phyloP scores from a whole-genome alignment of 345 rosid species.

The Gossypium rotundifolium region DNA sequence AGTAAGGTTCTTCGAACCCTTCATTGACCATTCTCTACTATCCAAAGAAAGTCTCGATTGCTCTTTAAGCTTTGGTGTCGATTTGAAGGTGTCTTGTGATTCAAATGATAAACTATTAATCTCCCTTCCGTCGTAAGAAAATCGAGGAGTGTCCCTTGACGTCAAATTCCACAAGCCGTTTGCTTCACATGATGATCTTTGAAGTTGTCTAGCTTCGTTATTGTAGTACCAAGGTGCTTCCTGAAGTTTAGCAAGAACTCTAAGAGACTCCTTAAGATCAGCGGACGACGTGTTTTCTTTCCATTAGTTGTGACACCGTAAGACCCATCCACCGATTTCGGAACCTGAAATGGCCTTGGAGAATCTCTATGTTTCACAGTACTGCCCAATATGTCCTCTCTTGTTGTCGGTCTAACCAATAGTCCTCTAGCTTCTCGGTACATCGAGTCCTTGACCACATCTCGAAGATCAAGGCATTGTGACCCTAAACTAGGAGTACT shows the following conservation, averaged over 20 bases:
- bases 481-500: constrained; percentile 43
- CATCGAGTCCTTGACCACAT: constrained; percentile 92
- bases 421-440: constrained; percentile 74
- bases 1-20: constrained; percentile 31
- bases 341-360: constrained; percentile 46
- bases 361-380: constrained; percentile 52
- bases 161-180: constrained; percentile 28
- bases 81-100: constrained; percentile 57
- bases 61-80: constrained; percentile 61
- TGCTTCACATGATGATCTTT: constrained; percentile 28
- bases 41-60: constrained; percentile 77
- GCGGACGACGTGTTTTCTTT: constrained; percentile 38
- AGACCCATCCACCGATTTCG: constrained; percentile 28
- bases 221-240: constrained; percentile 60
- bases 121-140: constrained; percentile 59
- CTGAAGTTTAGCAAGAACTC: constrained; percentile 51
- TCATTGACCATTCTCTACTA: constrained; percentile 47
- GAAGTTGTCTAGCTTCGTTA: constrained; percentile 38
- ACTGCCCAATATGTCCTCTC: constrained; percentile 39
- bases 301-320: constrained; percentile 27
- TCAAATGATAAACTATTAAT: constrained; percentile 53
- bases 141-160: constrained; percentile 52
- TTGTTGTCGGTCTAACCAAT: constrained; percentile 36
- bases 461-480: constrained; percentile 62
- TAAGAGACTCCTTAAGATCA: constrained; percentile 63